Base-by-base conservation (phyloP, 2,329 filamentous ascomycete genomes). In the Neocatenulostroma microsporum region DNA sequence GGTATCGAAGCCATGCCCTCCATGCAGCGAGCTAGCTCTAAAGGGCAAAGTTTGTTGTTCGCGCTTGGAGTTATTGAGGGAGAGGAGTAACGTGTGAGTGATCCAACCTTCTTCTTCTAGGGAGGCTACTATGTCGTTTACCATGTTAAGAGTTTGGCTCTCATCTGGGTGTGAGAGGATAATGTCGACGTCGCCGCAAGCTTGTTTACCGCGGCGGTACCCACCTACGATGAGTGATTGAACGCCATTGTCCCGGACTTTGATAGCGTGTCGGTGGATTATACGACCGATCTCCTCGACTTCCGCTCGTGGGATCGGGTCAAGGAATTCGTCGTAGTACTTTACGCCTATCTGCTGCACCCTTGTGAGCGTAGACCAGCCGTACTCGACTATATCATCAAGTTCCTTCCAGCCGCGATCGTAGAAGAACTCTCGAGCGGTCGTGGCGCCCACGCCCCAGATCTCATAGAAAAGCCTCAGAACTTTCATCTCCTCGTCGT, bases 321-420 rank as follows among this genome's bases (percentile, higher is more conserved):
- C 61, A 30, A 74, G 65, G 37, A 98, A 83, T 45, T 96, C 89
- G 21, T 93, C 82, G 57, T 93, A 94, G 62, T 80, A 95, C 57
- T 96, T 96, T 29, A 95, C 68, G 0, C 91, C 89, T 37, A 96
- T 94, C 57, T 96, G 87, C 60, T 95, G 89, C 1, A 85, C 82
- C 10, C 87, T 77, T 1, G 72, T 81, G 1, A 96, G 67, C 0
- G 61, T 69, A 14, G 68, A 57, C 89, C 89, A 96, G 9, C 84
- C 87, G 50, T 78, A 73, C 53, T 94, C 83, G 26, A 94, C 69
- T 3, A 96, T 67, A 50, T 96, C 88, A 51, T 95, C 86, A 1
- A 94, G 67, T 41, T 91, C 82, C 41, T 76, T 72, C 84, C 86
- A 95, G 19, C 84, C 68, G 44, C 76, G 78, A n/a, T 76, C 72